phyloP scores from a whole-genome alignment of 1,284 basidiomycete genomes.

The Moesziomyces sp. region DNA sequence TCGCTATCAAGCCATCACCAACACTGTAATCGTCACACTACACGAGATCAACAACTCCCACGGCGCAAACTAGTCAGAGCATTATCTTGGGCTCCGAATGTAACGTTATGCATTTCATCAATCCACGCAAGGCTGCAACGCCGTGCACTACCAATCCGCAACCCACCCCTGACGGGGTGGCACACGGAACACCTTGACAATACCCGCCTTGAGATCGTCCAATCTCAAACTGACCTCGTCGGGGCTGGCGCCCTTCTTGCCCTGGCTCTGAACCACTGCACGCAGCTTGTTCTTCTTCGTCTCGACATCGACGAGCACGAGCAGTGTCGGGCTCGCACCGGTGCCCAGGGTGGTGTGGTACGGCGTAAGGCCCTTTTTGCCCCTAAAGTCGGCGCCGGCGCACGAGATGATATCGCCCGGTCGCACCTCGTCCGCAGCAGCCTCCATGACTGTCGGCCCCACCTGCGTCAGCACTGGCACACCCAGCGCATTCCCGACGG shows the following conservation, averaged over 20 bases:
- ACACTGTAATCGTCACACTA: no score
- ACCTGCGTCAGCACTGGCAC: conserved; percentile 71
- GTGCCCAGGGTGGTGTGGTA: conserved; percentile 77
- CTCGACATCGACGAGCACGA: conserved; percentile 79
- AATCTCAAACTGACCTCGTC: conserved; percentile 84
- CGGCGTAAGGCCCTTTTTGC: conserved; percentile 80
- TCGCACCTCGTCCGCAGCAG: conserved; percentile 78
- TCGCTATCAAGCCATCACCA: no score
- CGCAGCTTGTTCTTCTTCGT: conserved; percentile 55
- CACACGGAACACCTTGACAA: conserved; percentile 70
- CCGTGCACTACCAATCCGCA: conserved; percentile 16
- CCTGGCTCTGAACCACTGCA: conserved; percentile 74
- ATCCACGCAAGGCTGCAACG: no score
- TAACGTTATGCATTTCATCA: no score
- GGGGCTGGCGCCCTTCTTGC: conserved; percentile 70
- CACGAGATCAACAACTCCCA: no score
- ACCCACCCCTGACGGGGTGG: conserved; percentile 45
- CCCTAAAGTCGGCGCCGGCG: conserved; percentile 83
- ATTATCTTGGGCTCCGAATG: no score
- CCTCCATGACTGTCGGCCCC: conserved; percentile 75
- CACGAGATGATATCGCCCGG: conserved; percentile 84
- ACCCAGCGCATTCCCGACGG: conserved; percentile 52
- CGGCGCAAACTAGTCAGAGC: no score
- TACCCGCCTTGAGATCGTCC: conserved; percentile 87
- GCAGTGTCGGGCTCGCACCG: conserved; percentile 76